phyloP scores from a whole-genome alignment of 2,329 filamentous ascomycete genomes.

The Penicillium sp. region DNA sequence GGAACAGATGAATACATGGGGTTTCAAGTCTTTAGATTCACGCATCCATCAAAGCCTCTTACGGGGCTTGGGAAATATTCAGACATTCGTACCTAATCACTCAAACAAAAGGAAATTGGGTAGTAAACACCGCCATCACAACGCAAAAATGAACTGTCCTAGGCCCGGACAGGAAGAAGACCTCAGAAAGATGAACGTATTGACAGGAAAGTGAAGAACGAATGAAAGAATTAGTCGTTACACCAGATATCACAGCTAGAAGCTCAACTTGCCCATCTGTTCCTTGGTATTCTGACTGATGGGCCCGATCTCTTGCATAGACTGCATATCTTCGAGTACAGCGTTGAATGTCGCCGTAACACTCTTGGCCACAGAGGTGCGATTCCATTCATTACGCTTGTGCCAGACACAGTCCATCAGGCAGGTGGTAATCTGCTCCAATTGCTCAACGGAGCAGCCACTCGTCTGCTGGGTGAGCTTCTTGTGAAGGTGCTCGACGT shows the following conservation, averaged over 20 bases:
- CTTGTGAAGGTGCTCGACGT: slow-evolving; percentile 58
- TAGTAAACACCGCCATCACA: slow-evolving; percentile 13
- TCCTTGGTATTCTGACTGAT: slow-evolving; percentile 38
- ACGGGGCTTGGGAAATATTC: no score
- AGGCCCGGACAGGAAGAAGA: no score
- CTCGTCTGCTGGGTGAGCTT: slow-evolving; percentile 66
- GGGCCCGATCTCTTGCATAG: slow-evolving; percentile 48
- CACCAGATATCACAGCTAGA: slow-evolving; percentile 6
- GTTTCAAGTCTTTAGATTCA: no score
- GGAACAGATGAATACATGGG: no score
- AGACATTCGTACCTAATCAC: slow-evolving; percentile 9
- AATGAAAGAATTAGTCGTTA: slow-evolving; percentile 8
- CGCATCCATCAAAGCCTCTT: no score
- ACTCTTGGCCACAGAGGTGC: slow-evolving; percentile 65
- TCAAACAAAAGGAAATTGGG: slow-evolving; percentile 1
- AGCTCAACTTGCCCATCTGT: slow-evolving; percentile 26
- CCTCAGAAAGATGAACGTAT: slow-evolving; percentile 14
- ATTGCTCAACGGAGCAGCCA: slow-evolving; percentile 83
- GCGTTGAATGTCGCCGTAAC: slow-evolving; percentile 72
- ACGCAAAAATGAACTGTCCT: no score
- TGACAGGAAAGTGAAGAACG: slow-evolving; percentile 15
- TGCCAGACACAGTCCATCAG: slow-evolving; percentile 91
- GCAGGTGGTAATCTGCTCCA: slow-evolving; percentile 87
- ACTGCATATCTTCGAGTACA: slow-evolving; percentile 56
- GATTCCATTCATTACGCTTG: slow-evolving; percentile 75